Base-by-base conservation (phyloP, 495 filamentous ascomycete genomes). In the Choiromyces venosus region DNA sequence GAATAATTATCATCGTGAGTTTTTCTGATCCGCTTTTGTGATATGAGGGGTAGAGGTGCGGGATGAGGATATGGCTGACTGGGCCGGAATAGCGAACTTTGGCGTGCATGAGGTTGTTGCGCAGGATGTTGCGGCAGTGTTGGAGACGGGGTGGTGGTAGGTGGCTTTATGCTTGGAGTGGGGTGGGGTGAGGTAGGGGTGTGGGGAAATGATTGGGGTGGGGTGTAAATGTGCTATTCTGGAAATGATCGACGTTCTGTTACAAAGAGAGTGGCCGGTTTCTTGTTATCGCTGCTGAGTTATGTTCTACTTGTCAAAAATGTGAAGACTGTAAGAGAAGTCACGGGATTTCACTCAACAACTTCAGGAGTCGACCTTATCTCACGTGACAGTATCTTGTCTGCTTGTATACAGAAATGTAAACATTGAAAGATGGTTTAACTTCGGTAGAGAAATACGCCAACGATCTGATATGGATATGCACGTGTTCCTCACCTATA, bases 61-160 rank as follows among this genome's bases (percentile, higher is more conserved):
- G 85, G 1, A 85, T 88, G 12, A 84, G 79, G 87, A 74, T 88
- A 88, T 73, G 85, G 88, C 74, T 89, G 87, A 86, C 81, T 88
- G 37, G 88, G 88, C 68, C 68, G 83, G 78, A 46, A 76, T 88
- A 74, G 87, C 88, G 14, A 88, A 86, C 1, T 86, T 83, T 75
- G 83, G 86, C 0, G 85, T 89, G 68, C 87, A 89, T 66, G 86
- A 88, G 71, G 85, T 86, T 21, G 83, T 88, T 44, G 88, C 87
- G 19, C 75, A 84, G 65, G 82, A 84, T 52, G 82, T 89, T 4
- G 85, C 83, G 2, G 80, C 82, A 56, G 81, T 85, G 35, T 77
- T 87, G 56, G 36, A 61, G 18, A 46, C 37, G 25, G 73, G 73
- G 35, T 69, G 68, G 38, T 68, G 70, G 73, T 73, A 25, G 19